A percentile compares a stretch with the other conserved stretches of the same genome.
Conservation (phyloP, 129 eudicot species). For the Tagetes patula region DNA sequence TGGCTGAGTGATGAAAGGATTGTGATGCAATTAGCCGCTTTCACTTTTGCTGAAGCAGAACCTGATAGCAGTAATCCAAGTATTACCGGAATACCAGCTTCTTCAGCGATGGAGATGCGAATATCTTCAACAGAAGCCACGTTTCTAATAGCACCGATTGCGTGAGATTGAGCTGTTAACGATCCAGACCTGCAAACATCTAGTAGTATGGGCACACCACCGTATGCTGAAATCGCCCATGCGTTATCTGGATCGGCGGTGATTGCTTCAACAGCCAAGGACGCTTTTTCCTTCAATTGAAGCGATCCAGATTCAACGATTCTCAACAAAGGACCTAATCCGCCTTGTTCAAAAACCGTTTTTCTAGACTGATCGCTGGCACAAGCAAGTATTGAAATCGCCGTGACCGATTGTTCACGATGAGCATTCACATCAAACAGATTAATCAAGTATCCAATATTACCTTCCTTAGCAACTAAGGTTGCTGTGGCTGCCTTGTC, state of each 20-base stretch:
- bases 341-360: slow-evolving; percentile 73
- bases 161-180: slow-evolving; percentile 48
- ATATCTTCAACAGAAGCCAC: slow-evolving; percentile 64
- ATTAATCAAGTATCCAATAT: slow-evolving; percentile 48
- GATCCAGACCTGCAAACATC: slow-evolving; percentile 75
- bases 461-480: slow-evolving; percentile 62
- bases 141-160: slow-evolving; percentile 67
- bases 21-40: slow-evolving; percentile 61
- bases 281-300: slow-evolving; percentile 61
- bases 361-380: slow-evolving; percentile 56
- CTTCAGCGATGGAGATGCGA: slow-evolving; percentile 52
- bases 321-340: slow-evolving; percentile 68
- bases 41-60: slow-evolving; percentile 44
- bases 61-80: slow-evolving; percentile 50
- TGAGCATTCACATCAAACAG: slow-evolving; percentile 54
- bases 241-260: slow-evolving; percentile 76
- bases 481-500: slow-evolving; percentile 47
- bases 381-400: slow-evolving; percentile 51
- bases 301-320: slow-evolving; percentile 59
- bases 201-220: slow-evolving; percentile 63
- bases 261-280: slow-evolving; percentile 68
- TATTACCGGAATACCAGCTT: slow-evolving; percentile 62
- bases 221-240: slow-evolving; percentile 82
- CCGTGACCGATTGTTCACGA: slow-evolving; percentile 62
- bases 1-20: slow-evolving; percentile 62